Evolutionary conservation across 805 yeast species (phyloP).

Genomic region (Candida hungchunana): DNA sequence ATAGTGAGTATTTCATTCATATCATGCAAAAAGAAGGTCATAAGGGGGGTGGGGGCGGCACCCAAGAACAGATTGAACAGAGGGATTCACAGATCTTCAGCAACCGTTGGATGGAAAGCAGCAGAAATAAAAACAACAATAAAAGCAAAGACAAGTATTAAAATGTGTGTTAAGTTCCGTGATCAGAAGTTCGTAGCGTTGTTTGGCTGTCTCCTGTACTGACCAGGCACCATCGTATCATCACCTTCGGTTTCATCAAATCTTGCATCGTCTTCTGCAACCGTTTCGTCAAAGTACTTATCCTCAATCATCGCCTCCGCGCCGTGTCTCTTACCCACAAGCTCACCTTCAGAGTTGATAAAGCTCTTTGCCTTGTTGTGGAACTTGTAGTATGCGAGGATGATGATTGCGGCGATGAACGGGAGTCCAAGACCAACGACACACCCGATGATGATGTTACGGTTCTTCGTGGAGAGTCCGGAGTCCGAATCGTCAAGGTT

Average conservation of each 20-base stretch:
- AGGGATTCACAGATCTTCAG: no score
- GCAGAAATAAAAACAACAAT: no score
- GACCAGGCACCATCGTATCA: slow-evolving; percentile 16
- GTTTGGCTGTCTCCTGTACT: slow-evolving; percentile 8
- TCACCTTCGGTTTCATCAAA: slow-evolving; percentile 2
- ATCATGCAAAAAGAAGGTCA: no score
- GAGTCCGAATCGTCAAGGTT: slow-evolving; percentile 10
- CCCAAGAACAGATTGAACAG: no score
- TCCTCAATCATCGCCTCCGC: slow-evolving; percentile 27
- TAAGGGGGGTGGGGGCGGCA: no score
- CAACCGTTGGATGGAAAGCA: no score
- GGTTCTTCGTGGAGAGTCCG: slow-evolving; percentile 43
- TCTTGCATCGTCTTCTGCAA: slow-evolving; percentile 12
- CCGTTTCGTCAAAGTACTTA: slow-evolving; percentile 25
- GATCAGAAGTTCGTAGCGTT: slow-evolving; percentile 14
- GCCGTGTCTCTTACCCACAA: slow-evolving; percentile 15
- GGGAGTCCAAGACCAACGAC: slow-evolving; percentile 43
- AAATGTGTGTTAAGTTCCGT: no score
- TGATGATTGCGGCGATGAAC: background rate
- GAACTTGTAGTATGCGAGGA: slow-evolving; percentile 9
- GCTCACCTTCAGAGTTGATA: slow-evolving; percentile 27
- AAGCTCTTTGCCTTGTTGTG: slow-evolving; percentile 16
- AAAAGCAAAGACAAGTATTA: no score
- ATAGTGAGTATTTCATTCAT: no score
- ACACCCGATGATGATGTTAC: slow-evolving; percentile 59